Percentiles rank a stretch among this genome's conserved stretches.
These are phyloP conservation scores for Fusarium luffae DNA, from an alignment of 2,329 filamentous ascomycete genomes.

Conservation along the genomic window DNA sequence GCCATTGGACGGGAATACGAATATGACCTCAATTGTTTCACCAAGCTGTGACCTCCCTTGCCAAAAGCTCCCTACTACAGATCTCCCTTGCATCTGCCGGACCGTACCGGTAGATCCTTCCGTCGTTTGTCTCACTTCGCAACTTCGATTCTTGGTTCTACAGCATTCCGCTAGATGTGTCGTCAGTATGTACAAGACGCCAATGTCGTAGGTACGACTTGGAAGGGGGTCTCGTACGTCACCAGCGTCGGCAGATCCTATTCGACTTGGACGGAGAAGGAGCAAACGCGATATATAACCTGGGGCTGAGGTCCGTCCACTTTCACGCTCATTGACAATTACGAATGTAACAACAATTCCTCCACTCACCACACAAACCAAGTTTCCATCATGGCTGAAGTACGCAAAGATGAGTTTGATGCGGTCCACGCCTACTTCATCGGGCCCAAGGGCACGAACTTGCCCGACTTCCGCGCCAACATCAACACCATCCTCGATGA, in stretches of 20 bases:
- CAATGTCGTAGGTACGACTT: accelerated
- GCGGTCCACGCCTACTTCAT: slow-evolving; percentile 54
- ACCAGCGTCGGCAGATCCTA: not conserved
- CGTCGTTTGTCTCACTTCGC: not conserved
- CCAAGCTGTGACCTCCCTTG: accelerated
- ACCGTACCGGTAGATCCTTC: not conserved
- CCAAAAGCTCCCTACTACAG: not conserved
- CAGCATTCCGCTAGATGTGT: not conserved
- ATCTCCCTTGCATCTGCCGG: not conserved
- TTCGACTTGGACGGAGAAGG: not conserved
- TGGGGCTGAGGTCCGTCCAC: too few relatives aligned
- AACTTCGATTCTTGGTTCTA: not conserved
- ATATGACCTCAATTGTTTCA: slow-evolving; percentile 18
- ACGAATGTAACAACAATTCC: too few relatives aligned
- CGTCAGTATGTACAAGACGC: not conserved
- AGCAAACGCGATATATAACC: not conserved
- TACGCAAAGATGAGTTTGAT: slow-evolving; percentile 34
- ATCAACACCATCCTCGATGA: slow-evolving; percentile 55
- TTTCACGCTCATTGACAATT: too few relatives aligned
- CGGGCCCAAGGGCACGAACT: slow-evolving; percentile 56
- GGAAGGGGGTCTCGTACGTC: not conserved
- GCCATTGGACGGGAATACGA: not conserved
- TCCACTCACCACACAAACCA: too few relatives aligned
- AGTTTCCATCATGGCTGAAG: slow-evolving; percentile 9
- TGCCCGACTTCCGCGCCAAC: slow-evolving; percentile 53